Evolutionary conservation across 140 eudicot species (phyloP).

Genomic region (Flaveria floridana): DNA sequence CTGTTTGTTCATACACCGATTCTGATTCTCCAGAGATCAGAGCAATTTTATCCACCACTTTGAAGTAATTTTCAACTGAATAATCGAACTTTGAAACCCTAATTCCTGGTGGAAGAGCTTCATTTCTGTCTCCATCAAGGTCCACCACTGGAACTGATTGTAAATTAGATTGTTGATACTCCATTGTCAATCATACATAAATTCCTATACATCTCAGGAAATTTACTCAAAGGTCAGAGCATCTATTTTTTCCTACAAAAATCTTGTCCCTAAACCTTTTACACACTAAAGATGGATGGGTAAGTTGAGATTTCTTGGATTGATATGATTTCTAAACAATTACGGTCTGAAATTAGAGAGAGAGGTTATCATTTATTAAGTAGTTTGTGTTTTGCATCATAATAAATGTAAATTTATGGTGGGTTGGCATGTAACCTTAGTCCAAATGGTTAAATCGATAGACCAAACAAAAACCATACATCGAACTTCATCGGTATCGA

Average conservation of each 20-base stretch:
- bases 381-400: neutral
- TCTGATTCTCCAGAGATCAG: slow-evolving; percentile 50
- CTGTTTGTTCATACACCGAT: slow-evolving; percentile 37
- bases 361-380: neutral
- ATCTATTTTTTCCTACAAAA: neutral
- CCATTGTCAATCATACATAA: slow-evolving; percentile 15
- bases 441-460: neutral
- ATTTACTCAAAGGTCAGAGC: neutral
- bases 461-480: neutral
- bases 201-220: neutral
- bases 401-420: neutral
- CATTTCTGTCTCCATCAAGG: slow-evolving; percentile 12
- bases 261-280: neutral
- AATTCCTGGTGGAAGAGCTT: slow-evolving; percentile 30
- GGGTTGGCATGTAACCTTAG: neutral
- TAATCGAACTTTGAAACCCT: slow-evolving; percentile 54
- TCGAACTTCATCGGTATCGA: neutral
- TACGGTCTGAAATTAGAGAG: neutral
- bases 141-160: slow-evolving; percentile 17
- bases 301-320: neutral
- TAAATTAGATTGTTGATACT: slow-evolving; percentile 19
- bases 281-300: neutral
- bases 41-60: slow-evolving; percentile 46
- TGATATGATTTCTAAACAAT: neutral
- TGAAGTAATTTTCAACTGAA: slow-evolving; percentile 70